Base-by-base conservation (phyloP, 768 basidiomycete species). In the Tremella mesenterica region DNA sequence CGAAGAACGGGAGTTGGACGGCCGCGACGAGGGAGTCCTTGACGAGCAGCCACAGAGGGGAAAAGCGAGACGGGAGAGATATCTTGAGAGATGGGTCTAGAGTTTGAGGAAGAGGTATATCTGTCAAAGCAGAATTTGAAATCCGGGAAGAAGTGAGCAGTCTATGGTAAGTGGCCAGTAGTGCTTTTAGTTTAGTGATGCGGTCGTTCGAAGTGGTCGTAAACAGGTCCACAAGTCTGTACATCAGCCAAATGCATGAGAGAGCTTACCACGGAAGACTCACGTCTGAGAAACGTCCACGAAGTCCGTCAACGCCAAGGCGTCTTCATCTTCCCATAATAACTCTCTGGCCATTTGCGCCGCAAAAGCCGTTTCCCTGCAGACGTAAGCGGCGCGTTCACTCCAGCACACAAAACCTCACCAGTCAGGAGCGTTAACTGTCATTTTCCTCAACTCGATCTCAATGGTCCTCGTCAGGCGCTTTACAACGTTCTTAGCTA, bases 351-450 rank as follows among this genome's bases (percentile, higher is more conserved):
- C 89, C 85, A 93, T 96, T 52, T 86, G 82, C 6, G 90, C 91
- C 30, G 82, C 83, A 72, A 86, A 88, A 4, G 95, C 77, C 0
- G 88, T 87, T 56, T 93, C 86, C 91, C 89, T 95, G 59, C 20
- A 4, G 14, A n/a, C 29, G 45, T 23, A n/a, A n/a, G 34, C 16
- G 20, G 33, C 13, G 25, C 44, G 28, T 9, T 1, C n/a, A 2
- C 30, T 7, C 4, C 27, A 6, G 13, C 16, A 43, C 20, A 26
- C 26, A 21, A 8, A 27, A 21, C 58, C 74, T 49, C 41, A 76
- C 92, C 95, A 99, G 72, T 96, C 88, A 28, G 87, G 84, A 12
- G 90, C 87, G 68, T 99, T 97, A 54, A 97, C 80, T 6, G 87
- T 95, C 31, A 84, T 76, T 71, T 81, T 81, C 21, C 83, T 71